These are phyloP conservation scores for Lachnellula occidentalis DNA, from an alignment of 2,329 filamentous ascomycete species.

Conservation along the genomic window DNA sequence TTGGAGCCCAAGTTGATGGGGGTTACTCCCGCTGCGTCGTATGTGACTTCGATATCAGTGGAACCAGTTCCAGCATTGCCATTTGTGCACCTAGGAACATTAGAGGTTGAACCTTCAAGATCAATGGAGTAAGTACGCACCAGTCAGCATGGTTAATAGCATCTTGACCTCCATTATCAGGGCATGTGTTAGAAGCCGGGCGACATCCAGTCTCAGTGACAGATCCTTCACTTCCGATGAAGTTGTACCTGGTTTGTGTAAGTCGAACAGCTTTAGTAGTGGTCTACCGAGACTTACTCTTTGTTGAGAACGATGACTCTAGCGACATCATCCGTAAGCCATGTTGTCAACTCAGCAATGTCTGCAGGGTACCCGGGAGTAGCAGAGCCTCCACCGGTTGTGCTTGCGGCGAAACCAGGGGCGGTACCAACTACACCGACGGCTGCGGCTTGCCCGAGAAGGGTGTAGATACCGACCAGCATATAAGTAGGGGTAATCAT, in stretches of 20 bases:
- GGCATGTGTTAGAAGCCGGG: constrained; percentile 45
- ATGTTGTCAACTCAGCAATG: constrained; percentile 51
- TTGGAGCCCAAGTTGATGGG: constrained; percentile 24
- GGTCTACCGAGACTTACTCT: constrained; percentile 22
- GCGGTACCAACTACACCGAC: constrained; percentile 12
- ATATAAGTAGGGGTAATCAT: neutral
- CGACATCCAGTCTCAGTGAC: constrained; percentile 42
- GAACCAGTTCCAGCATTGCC: constrained; percentile 28
- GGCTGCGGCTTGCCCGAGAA: neutral
- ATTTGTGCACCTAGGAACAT: constrained; percentile 27
- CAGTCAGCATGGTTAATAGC: constrained; percentile 48
- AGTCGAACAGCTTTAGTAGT: neutral
- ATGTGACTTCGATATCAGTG: constrained; percentile 12
- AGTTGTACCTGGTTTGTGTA: constrained; percentile 38
- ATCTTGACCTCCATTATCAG: constrained; percentile 36
- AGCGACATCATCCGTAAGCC: constrained; percentile 48
- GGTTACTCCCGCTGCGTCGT: constrained; percentile 23
- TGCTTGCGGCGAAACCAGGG: constrained; percentile 33
- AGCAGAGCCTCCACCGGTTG: constrained; percentile 55
- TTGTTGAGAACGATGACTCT: constrained; percentile 55
- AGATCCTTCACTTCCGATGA: constrained; percentile 44
- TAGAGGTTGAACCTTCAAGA: neutral
- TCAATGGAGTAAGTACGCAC: neutral
- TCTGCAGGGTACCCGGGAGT: constrained; percentile 47
- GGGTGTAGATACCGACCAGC: neutral